These are phyloP conservation scores for Trichoderma atrobrunneum DNA, from an alignment of 2,329 filamentous ascomycete species.

Conservation along the genomic window DNA sequence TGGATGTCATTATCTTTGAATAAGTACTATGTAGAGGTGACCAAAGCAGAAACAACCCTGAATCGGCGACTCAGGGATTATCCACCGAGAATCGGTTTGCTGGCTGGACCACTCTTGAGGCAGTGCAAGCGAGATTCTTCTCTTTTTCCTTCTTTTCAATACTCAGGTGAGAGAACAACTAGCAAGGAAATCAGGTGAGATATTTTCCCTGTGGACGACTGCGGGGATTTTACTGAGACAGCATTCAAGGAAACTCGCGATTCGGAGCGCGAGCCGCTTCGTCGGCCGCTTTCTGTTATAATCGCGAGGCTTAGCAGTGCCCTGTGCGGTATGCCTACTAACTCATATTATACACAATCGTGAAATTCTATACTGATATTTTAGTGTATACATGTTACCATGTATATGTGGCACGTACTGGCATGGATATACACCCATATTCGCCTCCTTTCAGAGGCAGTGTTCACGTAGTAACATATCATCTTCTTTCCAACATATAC, in stretches of 20 bases:
- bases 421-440: not conserved
- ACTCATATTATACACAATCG: not conserved
- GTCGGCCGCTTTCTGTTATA: not conserved
- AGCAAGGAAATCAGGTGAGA: not conserved
- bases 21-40: not conserved
- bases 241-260: not conserved
- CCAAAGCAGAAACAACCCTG: not conserved
- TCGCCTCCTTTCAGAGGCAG: not conserved
- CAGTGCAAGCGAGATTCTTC: conserved; percentile 7
- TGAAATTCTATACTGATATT: not conserved
- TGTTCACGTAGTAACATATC: not conserved
- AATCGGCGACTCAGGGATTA: not conserved
- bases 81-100: not conserved
- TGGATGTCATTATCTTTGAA: not conserved
- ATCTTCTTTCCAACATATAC: not conserved
- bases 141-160: not conserved
- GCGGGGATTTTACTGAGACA: not conserved
- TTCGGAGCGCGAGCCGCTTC: conserved; percentile 1
- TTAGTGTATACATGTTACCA: not conserved
- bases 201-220: not conserved
- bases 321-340: not conserved
- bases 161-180: not conserved
- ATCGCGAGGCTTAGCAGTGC: not conserved
- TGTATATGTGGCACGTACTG: not conserved
- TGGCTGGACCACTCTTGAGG: not conserved